These are phyloP conservation scores for Gymnopilus dilepis DNA, from an alignment of 768 basidiomycete genomes.

Conservation along the genomic window DNA sequence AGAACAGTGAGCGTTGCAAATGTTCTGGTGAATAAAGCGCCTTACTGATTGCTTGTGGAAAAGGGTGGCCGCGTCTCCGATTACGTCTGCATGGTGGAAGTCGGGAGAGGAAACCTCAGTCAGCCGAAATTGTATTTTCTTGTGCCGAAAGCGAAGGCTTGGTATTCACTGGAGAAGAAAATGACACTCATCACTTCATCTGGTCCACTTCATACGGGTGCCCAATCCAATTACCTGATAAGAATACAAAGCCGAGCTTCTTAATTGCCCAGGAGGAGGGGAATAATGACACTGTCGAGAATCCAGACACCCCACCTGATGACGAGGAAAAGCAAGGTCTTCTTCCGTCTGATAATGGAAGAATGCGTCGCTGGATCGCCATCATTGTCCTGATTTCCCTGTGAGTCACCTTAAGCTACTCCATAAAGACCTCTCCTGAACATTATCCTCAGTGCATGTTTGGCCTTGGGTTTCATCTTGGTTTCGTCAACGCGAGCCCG, in stretches of 20 bases:
- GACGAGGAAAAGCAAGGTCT: constrained; percentile 31
- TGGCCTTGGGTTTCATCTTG: constrained; percentile 24
- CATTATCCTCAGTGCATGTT: constrained; percentile 14
- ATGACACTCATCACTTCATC: constrained; percentile 27
- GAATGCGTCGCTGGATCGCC: constrained; percentile 29
- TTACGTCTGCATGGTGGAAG: constrained; percentile 14
- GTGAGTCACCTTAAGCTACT: constrained; percentile 22
- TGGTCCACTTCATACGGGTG: constrained; percentile 37
- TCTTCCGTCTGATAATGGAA: constrained; percentile 23
- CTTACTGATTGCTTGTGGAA: neutral
- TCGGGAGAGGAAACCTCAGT: neutral
- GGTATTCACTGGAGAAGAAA: constrained; percentile 19
- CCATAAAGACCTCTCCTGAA: neutral
- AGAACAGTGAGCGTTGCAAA: neutral
- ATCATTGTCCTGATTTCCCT: constrained; percentile 27
- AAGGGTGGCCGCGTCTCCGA: constrained; percentile 5
- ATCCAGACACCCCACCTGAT: constrained; percentile 21
- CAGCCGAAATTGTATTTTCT: constrained; percentile 16
- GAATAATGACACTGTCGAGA: constrained; percentile 11
- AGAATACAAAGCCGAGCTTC: neutral
- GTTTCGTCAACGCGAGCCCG: constrained; percentile 33
- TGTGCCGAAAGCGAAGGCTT: constrained; percentile 22
- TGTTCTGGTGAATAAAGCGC: neutral
- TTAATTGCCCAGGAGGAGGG: constrained; percentile 16
- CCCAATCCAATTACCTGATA: constrained; percentile 19